Conservation (phyloP, 352 stramenopile genomes). For the Phytopythium boreale region DNA sequence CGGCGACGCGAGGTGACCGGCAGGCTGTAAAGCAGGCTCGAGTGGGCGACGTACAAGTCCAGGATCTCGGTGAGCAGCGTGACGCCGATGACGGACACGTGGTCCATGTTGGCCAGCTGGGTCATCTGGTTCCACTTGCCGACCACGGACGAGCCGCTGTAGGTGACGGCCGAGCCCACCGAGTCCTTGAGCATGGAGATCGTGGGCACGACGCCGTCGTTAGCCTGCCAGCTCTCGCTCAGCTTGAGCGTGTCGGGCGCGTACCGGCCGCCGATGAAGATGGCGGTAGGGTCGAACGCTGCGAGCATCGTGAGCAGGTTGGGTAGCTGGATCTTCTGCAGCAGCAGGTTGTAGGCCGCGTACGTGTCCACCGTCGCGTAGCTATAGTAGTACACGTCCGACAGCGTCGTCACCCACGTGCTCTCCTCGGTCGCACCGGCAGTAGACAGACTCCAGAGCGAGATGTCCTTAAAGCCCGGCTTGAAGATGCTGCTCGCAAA, state of each 20-base stretch:
- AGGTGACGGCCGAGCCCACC: conserved; percentile 18
- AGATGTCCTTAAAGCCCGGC: conserved; percentile 37
- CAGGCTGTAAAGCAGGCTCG: not conserved
- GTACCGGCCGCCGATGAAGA: conserved; percentile 38
- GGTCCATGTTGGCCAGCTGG: conserved; percentile 39
- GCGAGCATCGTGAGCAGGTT: conserved; percentile 46
- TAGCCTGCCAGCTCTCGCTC: conserved; percentile 34
- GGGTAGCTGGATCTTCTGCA: conserved; percentile 36
- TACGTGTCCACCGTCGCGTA: conserved; percentile 44
- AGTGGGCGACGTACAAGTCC: not conserved
- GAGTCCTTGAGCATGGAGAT: conserved; percentile 40
- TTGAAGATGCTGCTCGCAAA: conserved; percentile 37
- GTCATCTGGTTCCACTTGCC: conserved; percentile 57
- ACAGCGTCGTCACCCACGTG: conserved; percentile 45
- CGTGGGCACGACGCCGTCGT: conserved; percentile 43
- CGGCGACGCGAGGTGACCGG: not conserved
- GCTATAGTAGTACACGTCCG: conserved; percentile 60
- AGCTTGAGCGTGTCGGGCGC: conserved; percentile 23
- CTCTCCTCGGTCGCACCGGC: conserved; percentile 40
- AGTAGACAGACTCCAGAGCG: conserved; percentile 44
- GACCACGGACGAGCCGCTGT: conserved; percentile 22
- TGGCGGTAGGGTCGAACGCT: conserved; percentile 20
- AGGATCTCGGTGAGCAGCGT: conserved; percentile 18
- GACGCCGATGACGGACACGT: conserved; percentile 35
- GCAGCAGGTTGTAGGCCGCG: conserved; percentile 20